phyloP scores from a whole-genome alignment of 768 basidiomycete species.

The Russula abietina region DNA sequence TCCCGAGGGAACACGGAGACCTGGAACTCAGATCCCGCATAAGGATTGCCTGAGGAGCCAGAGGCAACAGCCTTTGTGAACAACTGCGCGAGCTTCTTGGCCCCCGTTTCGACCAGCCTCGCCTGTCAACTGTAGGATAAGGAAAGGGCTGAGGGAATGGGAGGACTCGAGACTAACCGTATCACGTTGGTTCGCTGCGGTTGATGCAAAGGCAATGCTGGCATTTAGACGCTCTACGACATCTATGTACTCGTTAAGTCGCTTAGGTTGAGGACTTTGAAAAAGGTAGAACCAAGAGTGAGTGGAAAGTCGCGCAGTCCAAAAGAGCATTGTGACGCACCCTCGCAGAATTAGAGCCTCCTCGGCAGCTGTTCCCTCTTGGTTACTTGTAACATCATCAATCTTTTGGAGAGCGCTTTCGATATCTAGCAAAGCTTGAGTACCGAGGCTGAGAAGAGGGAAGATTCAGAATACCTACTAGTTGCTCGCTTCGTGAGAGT shows the following conservation, averaged over 20 bases:
- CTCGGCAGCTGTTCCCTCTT: constrained; percentile 69
- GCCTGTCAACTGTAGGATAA: constrained; percentile 34
- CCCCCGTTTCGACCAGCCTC: constrained; percentile 75
- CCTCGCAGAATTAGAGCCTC: constrained; percentile 75
- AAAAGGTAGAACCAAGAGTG: not conserved
- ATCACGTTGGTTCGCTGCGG: constrained; percentile 49
- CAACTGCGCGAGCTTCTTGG: constrained; percentile 72
- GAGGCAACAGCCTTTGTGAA: constrained; percentile 89
- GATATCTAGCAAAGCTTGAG: constrained; percentile 49
- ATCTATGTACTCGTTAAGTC: constrained; percentile 60
- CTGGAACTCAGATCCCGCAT: constrained; percentile 51
- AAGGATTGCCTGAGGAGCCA: constrained; percentile 71
- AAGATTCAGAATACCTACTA: constrained; percentile 42
- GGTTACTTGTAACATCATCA: constrained; percentile 68
- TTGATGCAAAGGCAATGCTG: constrained; percentile 67
- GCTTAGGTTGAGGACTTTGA: constrained; percentile 61
- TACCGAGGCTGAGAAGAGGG: not conserved
- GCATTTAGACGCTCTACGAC: constrained; percentile 74
- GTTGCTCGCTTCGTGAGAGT: constrained; percentile 62
- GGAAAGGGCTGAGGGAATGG: not conserved
- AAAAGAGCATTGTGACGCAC: constrained; percentile 36
- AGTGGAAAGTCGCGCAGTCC: not conserved
- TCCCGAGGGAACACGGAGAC: constrained; percentile 50
- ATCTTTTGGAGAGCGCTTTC: constrained; percentile 74
- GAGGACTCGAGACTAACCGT: constrained; percentile 32